Evolutionary conservation across 2,329 filamentous ascomycete species (phyloP), one percentile per base, ranked within the genome.

Genomic region (Pyricularia grisea): DNA sequence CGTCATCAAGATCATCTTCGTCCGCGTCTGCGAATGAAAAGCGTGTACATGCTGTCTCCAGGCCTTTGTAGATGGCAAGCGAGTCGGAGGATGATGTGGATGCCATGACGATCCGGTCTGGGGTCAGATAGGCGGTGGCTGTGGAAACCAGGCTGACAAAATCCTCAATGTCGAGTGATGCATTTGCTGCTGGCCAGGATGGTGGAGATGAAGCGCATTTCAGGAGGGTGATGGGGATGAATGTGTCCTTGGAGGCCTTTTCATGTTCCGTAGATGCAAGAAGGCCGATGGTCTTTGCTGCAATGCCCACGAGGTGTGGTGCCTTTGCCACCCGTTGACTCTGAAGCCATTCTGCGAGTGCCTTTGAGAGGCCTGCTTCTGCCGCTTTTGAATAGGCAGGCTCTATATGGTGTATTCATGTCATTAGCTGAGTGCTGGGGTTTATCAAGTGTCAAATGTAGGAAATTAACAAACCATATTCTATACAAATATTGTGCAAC

Each of bases 401-500:
- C 72, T 85, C 87, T 89, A 68, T 23, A 23, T 25, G 66, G 17
- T 17, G 23, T 31, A 25, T 69, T 33, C 12, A 5, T 28, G 3
- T 1, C 25, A 6, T 33, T 9, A 27, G 12, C 5, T 23, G 12
- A 6, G 42, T 55, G 6, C 6, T 55, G 20, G 42, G 12, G 9
- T 55, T n/a, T n/a, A n/a, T 20, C 1, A n/a, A 28, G 5, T 4
- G 23, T 14, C 2, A 11, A 10, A 11, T 30, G 28, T 11, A 28
- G 12, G n/a, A 6, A 5, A 27, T 23, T 9, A 17, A 42, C 81
- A 77, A 75, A 89, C 87, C 85, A 74, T 88, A 89, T 74, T 90
- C 88, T 17, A 89, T 82, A 68, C 87, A 83, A 66, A 88, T 81
- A 73, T 90, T 90, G 76, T 85, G 88, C 4, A 90, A 77, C 9